Percentiles rank a stretch among this genome's conserved stretches.
Evolutionary conservation across 331 rosid genomes (phyloP).

Genomic region (Prunus yedoensis): DNA sequence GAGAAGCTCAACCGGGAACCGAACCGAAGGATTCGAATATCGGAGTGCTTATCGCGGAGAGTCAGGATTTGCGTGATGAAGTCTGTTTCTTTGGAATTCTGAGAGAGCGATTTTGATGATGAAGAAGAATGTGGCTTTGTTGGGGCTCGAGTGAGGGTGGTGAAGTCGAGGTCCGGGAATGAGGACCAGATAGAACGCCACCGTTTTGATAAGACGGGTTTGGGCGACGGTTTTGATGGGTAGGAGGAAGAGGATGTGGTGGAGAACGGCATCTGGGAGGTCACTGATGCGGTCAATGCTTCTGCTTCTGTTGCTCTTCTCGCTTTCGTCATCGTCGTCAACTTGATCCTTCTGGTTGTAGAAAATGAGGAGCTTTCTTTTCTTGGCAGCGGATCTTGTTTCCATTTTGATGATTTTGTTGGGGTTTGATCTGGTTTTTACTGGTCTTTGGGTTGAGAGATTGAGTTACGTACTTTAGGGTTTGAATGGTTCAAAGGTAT

Average conservation of each 20-base stretch:
- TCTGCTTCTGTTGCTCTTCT: background rate
- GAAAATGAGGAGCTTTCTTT: constrained; percentile 34
- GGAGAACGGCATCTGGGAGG: constrained; percentile 73
- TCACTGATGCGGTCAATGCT: constrained; percentile 58
- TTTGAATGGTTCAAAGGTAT: constrained; percentile 56
- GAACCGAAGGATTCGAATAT: constrained; percentile 57
- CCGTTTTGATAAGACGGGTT: constrained; percentile 57
- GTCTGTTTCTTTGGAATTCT: constrained; percentile 24
- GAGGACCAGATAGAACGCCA: constrained; percentile 71
- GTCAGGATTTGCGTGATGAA: constrained; percentile 53
- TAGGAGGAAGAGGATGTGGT: constrained; percentile 53
- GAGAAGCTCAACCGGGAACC: constrained; percentile 63
- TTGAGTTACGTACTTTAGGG: constrained; percentile 13
- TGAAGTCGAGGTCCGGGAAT: constrained; percentile 76
- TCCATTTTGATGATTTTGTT: constrained; percentile 39
- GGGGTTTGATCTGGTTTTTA: background rate
- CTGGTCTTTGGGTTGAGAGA: constrained; percentile 6
- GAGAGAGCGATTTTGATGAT: background rate
- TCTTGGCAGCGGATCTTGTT: constrained; percentile 60
- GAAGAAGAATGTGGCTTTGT: background rate
- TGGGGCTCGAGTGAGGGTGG: constrained; percentile 27
- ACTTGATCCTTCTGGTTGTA: background rate
- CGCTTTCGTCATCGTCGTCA: background rate
- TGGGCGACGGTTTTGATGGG: constrained; percentile 68
- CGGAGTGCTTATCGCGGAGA: constrained; percentile 44